Evolutionary conservation across 164 flowering plant species (phyloP).

Genomic region (Vitis amurensis): DNA sequence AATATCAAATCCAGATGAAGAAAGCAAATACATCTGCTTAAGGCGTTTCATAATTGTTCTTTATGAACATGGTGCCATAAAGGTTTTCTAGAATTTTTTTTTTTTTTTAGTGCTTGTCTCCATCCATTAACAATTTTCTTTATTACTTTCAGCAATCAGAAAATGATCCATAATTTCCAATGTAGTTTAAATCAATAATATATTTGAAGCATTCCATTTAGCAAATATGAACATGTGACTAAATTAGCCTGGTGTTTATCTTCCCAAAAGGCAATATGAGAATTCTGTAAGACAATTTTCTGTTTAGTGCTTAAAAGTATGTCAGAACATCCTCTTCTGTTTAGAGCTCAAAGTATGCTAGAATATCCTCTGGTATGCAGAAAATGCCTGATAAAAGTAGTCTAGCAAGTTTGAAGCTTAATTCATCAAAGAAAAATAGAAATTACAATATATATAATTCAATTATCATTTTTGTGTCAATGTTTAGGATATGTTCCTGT

Average conservation of each 20-base stretch:
- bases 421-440: no score
- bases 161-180: neutral
- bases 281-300: neutral
- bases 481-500: neutral
- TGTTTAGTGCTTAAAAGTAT: neutral
- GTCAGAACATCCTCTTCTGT: no score
- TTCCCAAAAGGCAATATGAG: neutral
- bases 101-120: neutral
- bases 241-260: neutral
- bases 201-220: neutral
- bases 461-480: neutral
- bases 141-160: neutral
- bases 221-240: neutral
- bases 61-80: slow-evolving; percentile 70
- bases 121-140: neutral
- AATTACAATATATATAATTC: no score
- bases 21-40: slow-evolving; percentile 83
- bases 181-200: neutral
- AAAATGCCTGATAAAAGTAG: no score
- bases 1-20: slow-evolving; percentile 92
- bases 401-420: no score
- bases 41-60: slow-evolving; percentile 94
- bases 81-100: slow-evolving; percentile 44
- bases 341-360: neutral
- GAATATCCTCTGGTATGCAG: no score